Conservation (phyloP, 1,284 basidiomycete species). For the Ustilago esculenta region DNA sequence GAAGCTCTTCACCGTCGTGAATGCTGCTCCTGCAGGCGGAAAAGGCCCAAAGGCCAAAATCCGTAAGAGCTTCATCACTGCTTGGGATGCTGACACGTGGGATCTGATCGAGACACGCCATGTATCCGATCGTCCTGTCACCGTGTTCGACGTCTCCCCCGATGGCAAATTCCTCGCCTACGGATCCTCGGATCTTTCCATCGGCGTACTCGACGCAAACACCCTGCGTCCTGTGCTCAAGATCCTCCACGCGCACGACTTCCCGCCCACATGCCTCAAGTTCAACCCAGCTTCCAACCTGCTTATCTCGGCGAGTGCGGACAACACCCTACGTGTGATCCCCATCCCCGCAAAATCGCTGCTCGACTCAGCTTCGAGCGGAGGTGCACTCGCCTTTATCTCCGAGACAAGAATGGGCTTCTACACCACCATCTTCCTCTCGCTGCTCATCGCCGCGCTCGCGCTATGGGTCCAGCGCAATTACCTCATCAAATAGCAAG, state of each 20-base stretch:
- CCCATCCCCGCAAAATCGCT: conserved; percentile 64
- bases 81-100: conserved; percentile 64
- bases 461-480: conserved; percentile 34
- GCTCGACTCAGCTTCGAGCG: conserved; percentile 14
- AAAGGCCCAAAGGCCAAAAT: conserved; percentile 52
- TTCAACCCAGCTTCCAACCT: conserved; percentile 84
- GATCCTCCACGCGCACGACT: conserved; percentile 92
- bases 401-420: conserved; percentile 45
- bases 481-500: conserved; percentile 22
- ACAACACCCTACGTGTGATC: conserved; percentile 86
- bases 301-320: conserved; percentile 91
- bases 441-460: conserved; percentile 30
- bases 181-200: conserved; percentile 85
- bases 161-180: conserved; percentile 85
- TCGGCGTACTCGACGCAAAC: conserved; percentile 83
- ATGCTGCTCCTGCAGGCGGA: conserved; percentile 44
- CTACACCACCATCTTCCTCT: conserved; percentile 45
- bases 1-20: conserved; percentile 60
- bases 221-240: conserved; percentile 81
- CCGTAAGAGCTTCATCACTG: conserved; percentile 60
- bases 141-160: conserved; percentile 65
- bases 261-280: conserved; percentile 86
- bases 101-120: conserved; percentile 53
- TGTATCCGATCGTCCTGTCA: conserved; percentile 62
- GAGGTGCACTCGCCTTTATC: conserved; percentile 32